Evolutionary conservation across 106 monocot species (phyloP).

Genomic region (Acanthochlamys bracteata): DNA sequence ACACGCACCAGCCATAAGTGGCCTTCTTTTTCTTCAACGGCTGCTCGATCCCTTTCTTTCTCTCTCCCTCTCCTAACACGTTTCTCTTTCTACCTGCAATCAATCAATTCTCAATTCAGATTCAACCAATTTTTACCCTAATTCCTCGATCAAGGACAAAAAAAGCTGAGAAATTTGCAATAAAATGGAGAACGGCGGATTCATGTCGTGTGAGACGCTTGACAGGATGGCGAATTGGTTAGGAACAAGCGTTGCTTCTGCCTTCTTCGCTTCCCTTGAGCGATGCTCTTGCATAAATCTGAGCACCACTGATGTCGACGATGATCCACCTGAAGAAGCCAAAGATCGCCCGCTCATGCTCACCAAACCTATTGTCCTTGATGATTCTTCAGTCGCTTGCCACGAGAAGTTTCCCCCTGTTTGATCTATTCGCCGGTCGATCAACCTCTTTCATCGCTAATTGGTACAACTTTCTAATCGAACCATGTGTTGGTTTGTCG

Average conservation of each 20-base stretch:
- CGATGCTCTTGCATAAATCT: conserved; percentile 28
- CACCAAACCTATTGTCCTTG: conserved; percentile 17
- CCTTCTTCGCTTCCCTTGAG: conserved; percentile 38
- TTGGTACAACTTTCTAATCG: background rate
- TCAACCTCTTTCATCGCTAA: background rate
- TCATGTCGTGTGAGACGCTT: conserved; percentile 24
- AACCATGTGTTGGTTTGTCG: no score
- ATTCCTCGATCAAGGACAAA: background rate
- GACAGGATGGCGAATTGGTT: conserved; percentile 34
- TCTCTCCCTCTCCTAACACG: no score
- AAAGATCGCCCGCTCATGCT: conserved; percentile 31
- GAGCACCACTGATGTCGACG: conserved; percentile 36
- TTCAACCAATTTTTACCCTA: background rate
- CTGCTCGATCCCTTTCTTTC: no score
- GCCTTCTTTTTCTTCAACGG: no score
- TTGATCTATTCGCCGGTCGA: no score
- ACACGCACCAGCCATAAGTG: no score
- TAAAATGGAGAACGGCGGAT: conserved; percentile 21
- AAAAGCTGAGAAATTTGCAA: background rate
- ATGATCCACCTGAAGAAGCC: conserved; percentile 13
- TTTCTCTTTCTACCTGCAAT: no score
- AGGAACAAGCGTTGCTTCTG: conserved; percentile 31
- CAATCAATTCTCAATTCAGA: background rate
- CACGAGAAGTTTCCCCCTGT: background rate
- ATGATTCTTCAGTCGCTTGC: background rate